Base-by-base conservation (phyloP, 805 yeast genomes). In the Saccharomycopsis oosterbeekiorum region DNA sequence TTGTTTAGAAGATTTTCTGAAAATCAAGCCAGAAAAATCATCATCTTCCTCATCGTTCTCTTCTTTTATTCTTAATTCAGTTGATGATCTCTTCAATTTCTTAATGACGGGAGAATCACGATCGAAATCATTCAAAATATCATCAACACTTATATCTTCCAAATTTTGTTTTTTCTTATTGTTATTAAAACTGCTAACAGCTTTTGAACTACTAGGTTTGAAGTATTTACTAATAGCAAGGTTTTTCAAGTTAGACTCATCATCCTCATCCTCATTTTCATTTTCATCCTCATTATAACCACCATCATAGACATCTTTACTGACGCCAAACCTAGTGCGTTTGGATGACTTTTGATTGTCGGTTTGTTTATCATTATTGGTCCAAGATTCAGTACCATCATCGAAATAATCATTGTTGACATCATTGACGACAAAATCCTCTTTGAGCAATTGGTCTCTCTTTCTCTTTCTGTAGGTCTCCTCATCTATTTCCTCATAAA, bases 341-440 rank as follows among this genome's bases (percentile, higher is more conserved):
- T 83, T 80, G 63, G 79, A 80, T 67, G 80, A 81, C 59, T 77
- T 74, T 53, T 79, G 81, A 59, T 77, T 75, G 60, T 76, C 70
- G 6, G 34, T 6, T 29, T 29, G 34, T 29, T 29, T 29, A 40
- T 76, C 72, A 47, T 76, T 78, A 12, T 51, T 51, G 62, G 85
- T 96, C 92, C 96, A 90, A 63, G 90, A 96, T 68, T 93, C 96
- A 8, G 80, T 88, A 62, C 99, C 99, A 53, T 88, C 88, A 68
- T 94, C 98, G 1, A 90, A 92, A 69, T 93, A 93, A 0, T 97
- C 98, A 65, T 86, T 87, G 37, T 97, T 97, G 66, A 88, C 84
- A 71, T 93, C 98, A 70, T 91, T 97, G 1, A 90, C 96, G 42
- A 93, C 94, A 70, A 93, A 93, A 71, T 93, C 97, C 69, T 93